These are phyloP conservation scores for Inga laurina DNA, from an alignment of 306 rosid species.

Conservation along the genomic window DNA sequence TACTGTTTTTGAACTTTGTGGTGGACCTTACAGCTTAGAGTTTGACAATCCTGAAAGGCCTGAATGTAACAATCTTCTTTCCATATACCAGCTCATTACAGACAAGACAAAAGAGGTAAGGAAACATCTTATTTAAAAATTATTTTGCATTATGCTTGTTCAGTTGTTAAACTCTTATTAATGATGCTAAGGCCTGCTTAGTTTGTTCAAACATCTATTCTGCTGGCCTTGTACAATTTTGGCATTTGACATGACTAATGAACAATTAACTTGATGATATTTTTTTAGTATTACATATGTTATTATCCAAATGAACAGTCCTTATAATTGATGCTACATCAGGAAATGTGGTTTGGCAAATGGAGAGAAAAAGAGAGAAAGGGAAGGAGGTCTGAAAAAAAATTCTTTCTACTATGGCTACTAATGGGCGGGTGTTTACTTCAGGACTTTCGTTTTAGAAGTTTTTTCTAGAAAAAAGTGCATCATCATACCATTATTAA, in stretches of 20 bases:
- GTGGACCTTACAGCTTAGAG: constrained; percentile 68
- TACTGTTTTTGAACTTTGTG: constrained; percentile 28
- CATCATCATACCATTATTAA: constrained; percentile 3
- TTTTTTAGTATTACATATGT: not conserved
- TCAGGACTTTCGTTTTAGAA: constrained; percentile 17
- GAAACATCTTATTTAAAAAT: constrained; percentile 10
- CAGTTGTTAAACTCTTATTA: constrained; percentile 2
- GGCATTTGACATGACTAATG: not conserved
- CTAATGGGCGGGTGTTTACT: not conserved
- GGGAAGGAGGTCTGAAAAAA: not conserved
- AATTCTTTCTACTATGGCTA: constrained; percentile 8
- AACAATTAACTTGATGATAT: not conserved
- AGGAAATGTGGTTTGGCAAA: not conserved
- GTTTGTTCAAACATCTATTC: constrained; percentile 20
- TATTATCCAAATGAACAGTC: not conserved
- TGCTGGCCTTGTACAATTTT: constrained; percentile 11
- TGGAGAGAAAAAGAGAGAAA: not conserved
- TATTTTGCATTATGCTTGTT: not conserved
- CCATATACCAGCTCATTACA: constrained; percentile 79
- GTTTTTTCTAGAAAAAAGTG: not conserved
- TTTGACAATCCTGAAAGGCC: constrained; percentile 93
- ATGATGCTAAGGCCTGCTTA: constrained; percentile 19
- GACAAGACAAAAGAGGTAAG: constrained; percentile 87
- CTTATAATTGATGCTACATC: not conserved
- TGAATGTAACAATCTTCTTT: constrained; percentile 92